A percentile compares a stretch with the other conserved stretches of the same genome.
Evolutionary conservation across 257 asterid species (phyloP).

Genomic region (Gardenia jasminoides): DNA sequence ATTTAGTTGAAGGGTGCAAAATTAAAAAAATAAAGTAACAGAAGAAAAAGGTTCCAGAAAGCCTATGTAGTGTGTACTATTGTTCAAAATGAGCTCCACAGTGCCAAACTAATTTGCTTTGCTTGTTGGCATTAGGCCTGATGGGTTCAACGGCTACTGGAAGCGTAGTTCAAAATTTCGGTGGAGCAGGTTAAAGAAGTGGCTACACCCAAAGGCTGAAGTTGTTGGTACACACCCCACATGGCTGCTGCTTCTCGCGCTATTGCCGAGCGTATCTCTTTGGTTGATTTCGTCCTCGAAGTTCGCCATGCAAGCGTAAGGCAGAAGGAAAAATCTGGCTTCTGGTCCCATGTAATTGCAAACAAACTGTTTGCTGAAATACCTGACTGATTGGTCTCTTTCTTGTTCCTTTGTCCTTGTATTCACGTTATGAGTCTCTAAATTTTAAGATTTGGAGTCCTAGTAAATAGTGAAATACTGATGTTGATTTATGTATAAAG

Average conservation of each 20-base stretch:
- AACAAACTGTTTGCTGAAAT: constrained; percentile 31
- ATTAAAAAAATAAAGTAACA: too few species aligned
- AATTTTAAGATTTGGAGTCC: not conserved
- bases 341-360: not conserved
- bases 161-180: constrained; percentile 47
- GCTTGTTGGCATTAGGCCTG: not conserved
- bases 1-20: too few species aligned
- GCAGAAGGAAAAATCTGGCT: too few species aligned
- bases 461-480: too few species aligned
- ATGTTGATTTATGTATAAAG: not conserved
- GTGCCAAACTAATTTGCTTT: too few species aligned
- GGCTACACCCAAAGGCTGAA: constrained; percentile 54
- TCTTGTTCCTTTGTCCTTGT: not conserved
- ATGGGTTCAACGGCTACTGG: constrained; percentile 41
- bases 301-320: constrained; percentile 81
- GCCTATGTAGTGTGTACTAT: too few species aligned
- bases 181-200: constrained; percentile 58
- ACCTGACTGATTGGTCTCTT: constrained; percentile 8
- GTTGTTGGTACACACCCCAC: constrained; percentile 88
- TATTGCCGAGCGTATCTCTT: constrained; percentile 66
- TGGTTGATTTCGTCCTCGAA: constrained; percentile 71
- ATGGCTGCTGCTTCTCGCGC: constrained; percentile 91
- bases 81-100: too few species aligned
- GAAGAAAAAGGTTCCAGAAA: too few species aligned
- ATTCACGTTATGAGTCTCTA: too few species aligned